Base-by-base conservation (phyloP, 2,329 filamentous ascomycete species). In the Lasiodiplodia gonubiensis region DNA sequence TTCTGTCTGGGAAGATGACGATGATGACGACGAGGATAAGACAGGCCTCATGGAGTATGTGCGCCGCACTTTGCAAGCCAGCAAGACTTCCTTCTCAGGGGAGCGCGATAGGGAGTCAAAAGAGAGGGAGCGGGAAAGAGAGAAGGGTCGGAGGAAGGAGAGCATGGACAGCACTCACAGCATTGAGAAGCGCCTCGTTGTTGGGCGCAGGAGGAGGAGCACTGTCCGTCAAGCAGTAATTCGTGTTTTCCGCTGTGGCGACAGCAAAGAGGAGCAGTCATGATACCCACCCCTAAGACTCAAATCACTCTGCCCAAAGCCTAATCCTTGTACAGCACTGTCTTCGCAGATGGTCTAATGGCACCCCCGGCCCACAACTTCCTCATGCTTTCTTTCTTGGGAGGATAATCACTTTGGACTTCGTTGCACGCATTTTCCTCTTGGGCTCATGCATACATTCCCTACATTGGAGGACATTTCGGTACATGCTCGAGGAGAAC, bases 1-100 rank as follows among this genome's bases (percentile, higher is more conserved):
- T 4, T 67, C 65, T 8, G 65, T 67, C 2, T 67, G 65, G 65
- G 65, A 67, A 10, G 42, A 51, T 11, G 65, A 67, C 21, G 65
- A 67, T 39, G 53, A 55, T 23, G 65, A 67, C 12, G 65, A 67
- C 12, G 54, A 61, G 11, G 65, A 67, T 6, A 57, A 59, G 52
- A 52, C 8, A 7, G 65, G 65, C 1, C 23, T 67, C 14, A 42
- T 67, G 46, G 48, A 60, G 18, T 67, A 67, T 33, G 54, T 67
- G 30, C 30, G 49, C 11, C 55, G 65, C 16, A 67, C 65, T 1
- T 27, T 67, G 11, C 65, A 67, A 16, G 54, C 65, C 1, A 67
- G 65, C 46, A 67, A 67, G 55, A 66, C 42, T 23, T 49, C 39
- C 11, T 57, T 59, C 39, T 66, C 64, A 12, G 64, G 52, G 7